Conservation (phyloP, 805 yeast species). For the Saccharomycopsis vini region DNA sequence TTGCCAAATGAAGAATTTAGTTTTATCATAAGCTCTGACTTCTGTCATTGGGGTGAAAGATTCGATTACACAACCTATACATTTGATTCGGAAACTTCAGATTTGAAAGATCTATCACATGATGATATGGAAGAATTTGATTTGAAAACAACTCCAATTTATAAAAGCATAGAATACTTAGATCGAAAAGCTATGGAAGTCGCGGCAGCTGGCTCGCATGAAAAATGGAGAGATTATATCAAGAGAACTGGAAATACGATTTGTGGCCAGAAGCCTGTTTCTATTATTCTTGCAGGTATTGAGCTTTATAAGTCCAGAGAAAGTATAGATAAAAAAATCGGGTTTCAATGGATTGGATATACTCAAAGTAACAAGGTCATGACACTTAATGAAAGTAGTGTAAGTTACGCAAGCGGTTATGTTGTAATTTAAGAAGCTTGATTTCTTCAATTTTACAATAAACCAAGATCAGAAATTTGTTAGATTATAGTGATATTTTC, state of each 20-base stretch:
- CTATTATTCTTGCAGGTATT: constrained; percentile 47
- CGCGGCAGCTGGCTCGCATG: constrained; percentile 45
- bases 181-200: constrained; percentile 66
- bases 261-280: constrained; percentile 84
- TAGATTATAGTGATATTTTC: too few species aligned
- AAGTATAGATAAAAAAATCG: constrained; percentile 20
- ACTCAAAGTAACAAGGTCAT: constrained; percentile 59
- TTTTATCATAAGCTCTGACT: constrained; percentile 80
- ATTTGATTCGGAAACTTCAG: constrained; percentile 17
- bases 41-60: constrained; percentile 87
- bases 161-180: constrained; percentile 62
- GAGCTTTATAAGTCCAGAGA: constrained; percentile 29
- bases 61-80: constrained; percentile 53
- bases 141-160: constrained; percentile 37
- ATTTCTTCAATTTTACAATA: too few species aligned
- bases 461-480: too few species aligned
- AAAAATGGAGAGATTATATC: constrained; percentile 60
- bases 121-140: constrained; percentile 16
- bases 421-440: too few species aligned
- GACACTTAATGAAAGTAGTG: constrained; percentile 56
- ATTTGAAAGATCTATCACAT: constrained; percentile 19
- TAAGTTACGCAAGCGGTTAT: constrained; percentile 84
- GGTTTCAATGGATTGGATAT: constrained; percentile 68
- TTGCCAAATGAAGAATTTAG: constrained; percentile 47
- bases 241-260: constrained; percentile 73